These are phyloP conservation scores for Talaromyces sp. DNA, from an alignment of 2,329 filamentous ascomycete species.

Conservation along the genomic window DNA sequence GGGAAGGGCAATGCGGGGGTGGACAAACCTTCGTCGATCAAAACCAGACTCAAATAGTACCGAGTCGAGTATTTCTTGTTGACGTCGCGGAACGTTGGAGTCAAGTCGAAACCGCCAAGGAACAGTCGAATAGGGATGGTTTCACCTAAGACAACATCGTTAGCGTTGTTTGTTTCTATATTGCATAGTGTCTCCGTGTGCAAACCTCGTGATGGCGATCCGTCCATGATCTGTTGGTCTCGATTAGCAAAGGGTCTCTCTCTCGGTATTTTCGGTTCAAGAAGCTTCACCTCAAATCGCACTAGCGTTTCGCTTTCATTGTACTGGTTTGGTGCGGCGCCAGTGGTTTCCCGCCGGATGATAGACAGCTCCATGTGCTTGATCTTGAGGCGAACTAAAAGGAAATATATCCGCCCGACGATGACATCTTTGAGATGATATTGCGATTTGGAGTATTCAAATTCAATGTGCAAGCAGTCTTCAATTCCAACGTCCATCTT, in stretches of 20 bases:
- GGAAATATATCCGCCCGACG: conserved; percentile 95
- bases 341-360: conserved; percentile 92
- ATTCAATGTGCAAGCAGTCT: conserved; percentile 98
- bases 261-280: background rate
- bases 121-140: conserved; percentile 97
- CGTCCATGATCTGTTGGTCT: conserved; percentile 83
- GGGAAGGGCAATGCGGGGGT: background rate
- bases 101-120: conserved; percentile 94
- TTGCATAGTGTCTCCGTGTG: background rate
- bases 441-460: conserved; percentile 98
- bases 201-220: conserved; percentile 85
- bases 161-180: background rate
- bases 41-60: conserved; percentile 92
- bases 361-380: conserved; percentile 99
- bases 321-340: conserved; percentile 95
- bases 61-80: conserved; percentile 99
- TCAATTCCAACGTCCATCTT: conserved; percentile 99
- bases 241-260: conserved; percentile 7
- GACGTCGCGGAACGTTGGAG: conserved; percentile 96
- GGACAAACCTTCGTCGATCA: conserved; percentile 78
- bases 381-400: conserved; percentile 95
- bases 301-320: conserved; percentile 99
- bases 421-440: conserved; percentile 99
- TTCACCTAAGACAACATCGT: conserved; percentile 50
- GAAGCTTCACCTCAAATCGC: conserved; percentile 70